These are phyloP conservation scores for Gamsiella multidivaricata DNA, from an alignment of 192 early-diverging fungal genomes.

Conservation along the genomic window DNA sequence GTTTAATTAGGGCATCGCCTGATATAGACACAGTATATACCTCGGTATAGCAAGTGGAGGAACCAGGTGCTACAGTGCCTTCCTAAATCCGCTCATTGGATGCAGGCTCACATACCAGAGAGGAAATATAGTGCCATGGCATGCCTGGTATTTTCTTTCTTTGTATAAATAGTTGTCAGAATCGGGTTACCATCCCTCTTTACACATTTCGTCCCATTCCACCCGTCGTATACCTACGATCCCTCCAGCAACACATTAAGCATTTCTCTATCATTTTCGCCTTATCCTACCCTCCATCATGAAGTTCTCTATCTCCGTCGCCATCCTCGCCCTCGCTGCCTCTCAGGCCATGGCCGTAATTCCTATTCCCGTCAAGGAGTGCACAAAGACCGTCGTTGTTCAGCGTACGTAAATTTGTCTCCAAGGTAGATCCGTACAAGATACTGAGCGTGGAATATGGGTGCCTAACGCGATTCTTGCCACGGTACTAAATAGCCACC, in stretches of 20 bases:
- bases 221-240: neutral
- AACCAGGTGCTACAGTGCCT: no score
- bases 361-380: conserved; percentile 32
- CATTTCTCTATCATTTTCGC: neutral
- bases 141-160: no score
- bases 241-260: neutral
- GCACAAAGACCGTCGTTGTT: conserved; percentile 38
- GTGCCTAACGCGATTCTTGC: neutral
- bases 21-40: no score
- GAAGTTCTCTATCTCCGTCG: conserved; percentile 47
- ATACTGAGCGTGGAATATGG: no score
- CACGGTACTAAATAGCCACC: conserved; percentile 14
- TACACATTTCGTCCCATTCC: neutral
- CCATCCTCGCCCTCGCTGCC: conserved; percentile 38
- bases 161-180: no score
- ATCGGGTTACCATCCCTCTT: neutral
- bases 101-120: no score
- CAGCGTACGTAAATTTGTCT: conserved; percentile 5
- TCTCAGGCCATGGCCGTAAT: conserved; percentile 43
- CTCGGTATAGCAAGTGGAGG: no score
- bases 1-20: neutral
- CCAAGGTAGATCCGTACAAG: no score
- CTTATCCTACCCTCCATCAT: conserved; percentile 5
- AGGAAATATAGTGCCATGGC: no score
- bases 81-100: no score